phyloP scores from a whole-genome alignment of 441 rosid genomes.

The Gossypium schwendimanii region DNA sequence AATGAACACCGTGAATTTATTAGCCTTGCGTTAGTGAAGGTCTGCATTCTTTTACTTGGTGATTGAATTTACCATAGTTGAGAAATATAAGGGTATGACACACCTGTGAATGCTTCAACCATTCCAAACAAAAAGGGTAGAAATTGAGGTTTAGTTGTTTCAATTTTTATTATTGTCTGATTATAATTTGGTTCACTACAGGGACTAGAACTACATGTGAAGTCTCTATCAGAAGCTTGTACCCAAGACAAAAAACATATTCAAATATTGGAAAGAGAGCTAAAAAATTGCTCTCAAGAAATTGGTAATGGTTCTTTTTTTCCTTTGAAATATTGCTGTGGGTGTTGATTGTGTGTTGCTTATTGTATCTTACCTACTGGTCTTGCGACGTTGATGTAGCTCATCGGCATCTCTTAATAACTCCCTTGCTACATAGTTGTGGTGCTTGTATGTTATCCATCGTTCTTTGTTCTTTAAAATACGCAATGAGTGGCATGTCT shows the following conservation, averaged over 20 bases:
- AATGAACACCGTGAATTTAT: background rate
- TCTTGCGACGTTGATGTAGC: background rate
- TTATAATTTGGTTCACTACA: slow-evolving; percentile 24
- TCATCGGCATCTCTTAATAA: background rate
- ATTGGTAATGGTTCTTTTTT: slow-evolving; percentile 44
- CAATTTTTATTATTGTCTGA: background rate
- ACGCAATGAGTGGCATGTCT: background rate
- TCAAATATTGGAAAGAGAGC: slow-evolving; percentile 58
- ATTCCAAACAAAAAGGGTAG: background rate
- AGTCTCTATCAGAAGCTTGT: slow-evolving; percentile 54
- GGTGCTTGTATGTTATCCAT: background rate
- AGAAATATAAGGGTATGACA: background rate
- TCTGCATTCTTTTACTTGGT: background rate
- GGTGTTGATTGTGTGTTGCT: background rate
- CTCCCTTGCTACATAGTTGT: background rate
- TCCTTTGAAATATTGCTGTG: background rate
- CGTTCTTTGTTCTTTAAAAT: background rate
- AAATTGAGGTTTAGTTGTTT: background rate
- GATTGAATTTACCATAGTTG: background rate
- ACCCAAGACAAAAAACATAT: slow-evolving; percentile 47
- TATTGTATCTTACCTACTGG: background rate
- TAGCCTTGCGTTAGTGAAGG: background rate
- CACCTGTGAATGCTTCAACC: background rate
- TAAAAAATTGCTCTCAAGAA: slow-evolving; percentile 67
- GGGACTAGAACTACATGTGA: slow-evolving; percentile 55